Base-by-base conservation (phyloP, 306 rosid genomes). In the Spatholobus suberectus region DNA sequence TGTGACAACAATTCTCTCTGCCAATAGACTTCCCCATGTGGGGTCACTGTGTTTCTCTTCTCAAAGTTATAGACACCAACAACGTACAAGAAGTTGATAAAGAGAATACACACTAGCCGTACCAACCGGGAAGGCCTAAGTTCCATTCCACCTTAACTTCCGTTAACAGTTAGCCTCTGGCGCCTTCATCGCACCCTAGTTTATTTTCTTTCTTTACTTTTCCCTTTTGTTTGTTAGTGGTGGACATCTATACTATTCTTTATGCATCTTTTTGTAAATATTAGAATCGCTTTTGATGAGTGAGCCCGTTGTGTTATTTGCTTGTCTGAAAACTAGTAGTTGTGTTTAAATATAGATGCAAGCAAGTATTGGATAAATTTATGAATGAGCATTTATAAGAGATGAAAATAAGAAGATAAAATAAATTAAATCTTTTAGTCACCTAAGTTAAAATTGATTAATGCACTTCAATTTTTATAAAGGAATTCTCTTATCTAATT, bases 21-120 rank as follows among this genome's bases (percentile, higher is more conserved):
- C 20, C n/a, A n/a, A n/a, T n/a, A n/a, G n/a, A n/a, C n/a, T n/a
- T n/a, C 47, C 35, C 5, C 61, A 13, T 54, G 66, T 65, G 84
- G 87, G 87, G 63, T 63, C 70, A 18, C n/a, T 52, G 8, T 51
- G 69, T 82, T 38, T 29, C 75, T 40, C 68, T n/a, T 78, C 49
- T 32, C 37, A 0, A 24, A 38, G 76, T 78, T 67, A 54, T n/a
- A 52, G 29, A 79, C 69, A 68, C 21, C 17, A 17, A 49, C 12
- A 27, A 34, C 70, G 43, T 27, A 72, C 52, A 61, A 59, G 5
- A 59, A 61, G 32, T 61, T 72, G 67, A 68, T 52, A 69, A 57
- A 69, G 72, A 77, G 62, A 61, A 51, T 2, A 77, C 54, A 41
- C 67, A 67, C 24, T 55, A 7, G 66, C 52, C 26, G 13, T 38